Base-by-base conservation (phyloP, 1,284 basidiomycete species). In the Microstroma glucosiphilum region DNA sequence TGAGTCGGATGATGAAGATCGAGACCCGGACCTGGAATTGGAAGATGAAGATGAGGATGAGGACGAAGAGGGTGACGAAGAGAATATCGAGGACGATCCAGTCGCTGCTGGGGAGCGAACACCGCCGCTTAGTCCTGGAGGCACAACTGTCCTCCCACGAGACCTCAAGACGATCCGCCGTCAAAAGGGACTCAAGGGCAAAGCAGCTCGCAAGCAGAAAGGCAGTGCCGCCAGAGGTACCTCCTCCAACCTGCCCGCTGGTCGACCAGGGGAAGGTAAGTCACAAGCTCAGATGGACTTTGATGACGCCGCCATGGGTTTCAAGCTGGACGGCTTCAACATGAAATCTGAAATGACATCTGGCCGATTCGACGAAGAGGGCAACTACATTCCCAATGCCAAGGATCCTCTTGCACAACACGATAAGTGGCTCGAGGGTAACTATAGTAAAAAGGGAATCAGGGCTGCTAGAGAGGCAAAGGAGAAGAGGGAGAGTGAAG, bases 261-360 rank as follows among this genome's bases (percentile, higher is more conserved):
- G n/a, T 12, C 46, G 46, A 37, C 30, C 30, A 37, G 30, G 30
- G 41, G 19, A 55, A 59, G 15, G 30, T 9, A 64, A 70, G 40
- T 40, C 57, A 21, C 67, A 89, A 25, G 3, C 46, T 4, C 23
- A n/a, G 12, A n/a, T 48, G n/a, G n/a, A n/a, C 46, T 54, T 54
- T 25, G 51, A 48, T 21, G 21, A 23, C 19, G 46, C 46, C 46
- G 46, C 46, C 23, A 94, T 96, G 92, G 96, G 93, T 0, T 92
- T 83, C 80, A 89, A 93, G 73, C 79, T 97, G 13, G 93, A 91
- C 8, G 89, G 89, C 40, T 99, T 99, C 85, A 96, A 99, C 80
- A 97, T 99, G 96, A 89, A 92, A 69, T 88, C 90, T 69, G 96
- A 99, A 84, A 93, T 99, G 88, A 87, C 90, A 73, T 91, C 96